phyloP scores from a whole-genome alignment of 179 eudicot species.

The Heliamphora pulchella region DNA sequence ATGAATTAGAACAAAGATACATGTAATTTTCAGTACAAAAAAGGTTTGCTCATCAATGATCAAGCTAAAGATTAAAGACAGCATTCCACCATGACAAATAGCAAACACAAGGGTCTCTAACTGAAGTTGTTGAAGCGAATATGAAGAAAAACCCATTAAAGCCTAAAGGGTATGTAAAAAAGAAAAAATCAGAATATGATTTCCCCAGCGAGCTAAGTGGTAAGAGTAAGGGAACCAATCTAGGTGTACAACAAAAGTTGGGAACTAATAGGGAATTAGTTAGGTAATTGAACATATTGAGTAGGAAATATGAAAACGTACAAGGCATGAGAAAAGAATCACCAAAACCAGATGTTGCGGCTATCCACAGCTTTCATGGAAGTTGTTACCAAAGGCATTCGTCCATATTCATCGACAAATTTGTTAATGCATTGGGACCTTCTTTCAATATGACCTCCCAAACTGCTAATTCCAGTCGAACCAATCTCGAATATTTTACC shows the following conservation, averaged over 20 bases:
- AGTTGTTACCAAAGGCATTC: constrained; percentile 79
- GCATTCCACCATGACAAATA: too few relatives aligned
- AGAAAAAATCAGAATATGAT: too few relatives aligned
- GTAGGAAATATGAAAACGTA: not conserved
- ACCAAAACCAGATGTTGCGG: constrained; percentile 83
- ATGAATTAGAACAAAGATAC: too few relatives aligned
- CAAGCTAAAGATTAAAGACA: too few relatives aligned
- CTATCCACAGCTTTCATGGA: constrained; percentile 77
- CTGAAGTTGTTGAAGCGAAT: too few relatives aligned
- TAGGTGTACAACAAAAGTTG: not conserved
- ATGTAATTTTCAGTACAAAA: too few relatives aligned
- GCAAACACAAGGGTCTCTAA: too few relatives aligned
- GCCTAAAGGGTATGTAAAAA: too few relatives aligned
- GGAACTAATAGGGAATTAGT: not conserved
- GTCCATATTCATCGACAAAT: constrained; percentile 58
- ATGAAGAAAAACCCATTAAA: too few relatives aligned
- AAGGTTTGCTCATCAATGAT: too few relatives aligned
- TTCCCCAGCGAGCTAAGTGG: not conserved
- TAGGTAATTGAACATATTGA: not conserved
- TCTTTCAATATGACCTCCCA: constrained; percentile 71
- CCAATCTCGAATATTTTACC: constrained; percentile 86
- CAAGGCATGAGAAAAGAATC: constrained; percentile 18
- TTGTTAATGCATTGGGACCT: constrained; percentile 65
- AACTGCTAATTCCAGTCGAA: constrained; percentile 82
- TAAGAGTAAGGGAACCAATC: not conserved